Base-by-base conservation (phyloP, 768 basidiomycete genomes). In the Panus rudis region DNA sequence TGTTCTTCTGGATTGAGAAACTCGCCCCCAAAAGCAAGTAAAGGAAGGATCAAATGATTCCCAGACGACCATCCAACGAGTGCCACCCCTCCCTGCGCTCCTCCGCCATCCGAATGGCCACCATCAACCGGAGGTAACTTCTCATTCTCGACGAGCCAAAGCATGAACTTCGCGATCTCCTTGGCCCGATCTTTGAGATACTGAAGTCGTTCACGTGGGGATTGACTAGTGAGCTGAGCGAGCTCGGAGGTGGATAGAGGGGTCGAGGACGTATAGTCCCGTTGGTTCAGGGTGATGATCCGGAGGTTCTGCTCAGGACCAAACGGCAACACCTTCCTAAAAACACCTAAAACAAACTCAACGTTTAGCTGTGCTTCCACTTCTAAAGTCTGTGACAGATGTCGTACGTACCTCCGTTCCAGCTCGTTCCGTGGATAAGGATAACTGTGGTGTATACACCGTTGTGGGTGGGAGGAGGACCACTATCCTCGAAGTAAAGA, bases 41-140 rank as follows among this genome's bases (percentile, higher is more conserved):
- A 8, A 14, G 33, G 33, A 20, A 35, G n/a, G 16, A 35, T 16
- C 33, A 14, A 35, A 20, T 35, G n/a, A 35, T 37, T 45, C 12
- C 38, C 34, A 22, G 25, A 11, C 3, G 43, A 49, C 48, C 48
- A 49, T 6, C 38, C 21, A 26, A 49, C n/a, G 11, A 49, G n/a
- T 5, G 27, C 31, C 16, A 45, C 16, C 2, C 48, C 48, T 10
- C 48, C 48, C 7, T 23, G 23, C n/a, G 22, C 39, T 7, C 23
- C 3, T 10, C 39, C 39, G n/a, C n/a, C n/a, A n/a, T n/a, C n/a
- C 8, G 8, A 35, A 5, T 30, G 17, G 33, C 4, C 10, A 3
- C 24, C 48, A 5, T 20, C 21, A 11, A 38, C 5, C 5, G 11
- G 13, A 6, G 43, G 43, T 16, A 49, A 16, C n/a, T 39, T 16